Conservation (phyloP, 306 rosid genomes). For the Hylodesmum podocarpum region DNA sequence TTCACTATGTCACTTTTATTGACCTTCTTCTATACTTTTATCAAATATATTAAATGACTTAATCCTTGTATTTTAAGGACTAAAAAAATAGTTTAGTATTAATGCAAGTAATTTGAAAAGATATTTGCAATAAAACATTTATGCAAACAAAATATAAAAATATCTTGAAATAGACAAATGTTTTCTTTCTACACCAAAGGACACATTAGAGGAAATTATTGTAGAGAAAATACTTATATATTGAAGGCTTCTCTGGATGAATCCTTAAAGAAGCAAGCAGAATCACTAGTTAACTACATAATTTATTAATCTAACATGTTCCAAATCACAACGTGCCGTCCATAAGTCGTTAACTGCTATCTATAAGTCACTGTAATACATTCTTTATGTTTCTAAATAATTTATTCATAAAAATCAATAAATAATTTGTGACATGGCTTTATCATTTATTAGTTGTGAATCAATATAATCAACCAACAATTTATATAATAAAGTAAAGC, state of each 20-base stretch:
- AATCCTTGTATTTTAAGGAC: too few relatives aligned
- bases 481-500: background rate
- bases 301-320: background rate
- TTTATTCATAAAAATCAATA: background rate
- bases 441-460: background rate
- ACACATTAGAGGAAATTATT: background rate
- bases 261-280: constrained; percentile 10
- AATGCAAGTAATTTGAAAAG: background rate
- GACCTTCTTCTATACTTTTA: too few relatives aligned
- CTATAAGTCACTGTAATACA: too few relatives aligned
- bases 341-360: background rate
- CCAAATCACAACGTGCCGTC: constrained; percentile 29
- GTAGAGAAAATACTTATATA: background rate
- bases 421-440: too few relatives aligned
- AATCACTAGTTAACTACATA: background rate
- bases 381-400: background rate
- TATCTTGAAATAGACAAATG: background rate
- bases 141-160: background rate
- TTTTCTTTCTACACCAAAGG: background rate
- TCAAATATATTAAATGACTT: too few relatives aligned
- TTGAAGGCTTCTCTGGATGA: background rate
- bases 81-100: too few relatives aligned
- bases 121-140: background rate
- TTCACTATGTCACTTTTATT: background rate
- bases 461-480: background rate